phyloP scores from a whole-genome alignment of 495 filamentous ascomycete genomes.

The Aspergillus incahuasiensis region DNA sequence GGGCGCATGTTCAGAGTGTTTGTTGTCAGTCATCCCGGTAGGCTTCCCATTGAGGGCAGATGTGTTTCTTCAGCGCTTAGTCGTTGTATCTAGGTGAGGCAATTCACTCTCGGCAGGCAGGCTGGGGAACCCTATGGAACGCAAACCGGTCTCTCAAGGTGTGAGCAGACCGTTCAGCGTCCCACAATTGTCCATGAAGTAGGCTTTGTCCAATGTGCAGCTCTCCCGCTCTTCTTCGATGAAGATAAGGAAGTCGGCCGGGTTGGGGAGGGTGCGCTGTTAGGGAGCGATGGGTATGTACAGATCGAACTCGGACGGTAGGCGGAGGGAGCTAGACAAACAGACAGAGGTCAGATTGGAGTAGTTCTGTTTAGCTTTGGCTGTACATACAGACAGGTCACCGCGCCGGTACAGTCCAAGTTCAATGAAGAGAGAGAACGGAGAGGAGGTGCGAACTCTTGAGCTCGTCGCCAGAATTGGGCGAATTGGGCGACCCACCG shows the following conservation, averaged over 20 bases:
- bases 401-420: conserved; percentile 1
- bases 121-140: conserved; percentile 51
- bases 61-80: conserved; percentile 12
- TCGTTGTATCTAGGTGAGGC: conserved; percentile 7
- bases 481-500: conserved; percentile 4
- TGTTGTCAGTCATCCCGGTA: conserved; percentile 41
- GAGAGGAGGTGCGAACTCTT: neutral
- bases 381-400: conserved; percentile 1
- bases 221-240: neutral
- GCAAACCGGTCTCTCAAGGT: conserved; percentile 49
- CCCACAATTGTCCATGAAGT: conserved; percentile 46
- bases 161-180: conserved; percentile 49
- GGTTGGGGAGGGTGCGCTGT: neutral
- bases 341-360: neutral
- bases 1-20: conserved; percentile 42
- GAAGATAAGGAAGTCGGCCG: neutral
- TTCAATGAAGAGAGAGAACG: conserved; percentile 1
- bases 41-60: conserved; percentile 31
- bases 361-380: neutral
- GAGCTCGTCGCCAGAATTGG: neutral
- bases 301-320: neutral
- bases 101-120: conserved; percentile 19
- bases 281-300: neutral
- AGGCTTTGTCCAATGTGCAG: conserved; percentile 13
- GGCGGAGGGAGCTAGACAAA: neutral